Percentiles rank a stretch among this genome's conserved stretches.
Evolutionary conservation across 345 rosid species (phyloP).

Genomic region (Euphorbia peplus): DNA sequence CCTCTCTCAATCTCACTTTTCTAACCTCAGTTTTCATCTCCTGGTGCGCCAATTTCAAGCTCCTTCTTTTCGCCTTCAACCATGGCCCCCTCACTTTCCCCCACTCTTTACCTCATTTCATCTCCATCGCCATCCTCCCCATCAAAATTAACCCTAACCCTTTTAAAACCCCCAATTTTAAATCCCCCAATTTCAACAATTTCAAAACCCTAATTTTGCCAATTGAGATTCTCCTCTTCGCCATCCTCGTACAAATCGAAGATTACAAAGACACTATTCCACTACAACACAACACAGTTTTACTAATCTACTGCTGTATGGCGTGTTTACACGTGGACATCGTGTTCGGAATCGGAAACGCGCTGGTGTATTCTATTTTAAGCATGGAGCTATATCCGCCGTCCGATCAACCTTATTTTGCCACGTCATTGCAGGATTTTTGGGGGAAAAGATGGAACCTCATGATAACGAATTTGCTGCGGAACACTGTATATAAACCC

Average conservation of each 20-base stretch:
- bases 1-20: not conserved
- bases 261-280: no score
- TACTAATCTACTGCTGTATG: no score
- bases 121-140: constrained; percentile 4
- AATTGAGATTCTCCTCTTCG: constrained; percentile 17
- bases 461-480: constrained; percentile 48
- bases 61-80: constrained; percentile 14
- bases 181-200: no score
- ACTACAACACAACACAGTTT: no score
- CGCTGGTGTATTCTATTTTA: no score
- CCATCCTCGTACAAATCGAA: no score
- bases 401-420: constrained; percentile 51
- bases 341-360: no score
- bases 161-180: not conserved
- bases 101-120: not conserved
- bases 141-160: not conserved
- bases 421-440: constrained; percentile 77
- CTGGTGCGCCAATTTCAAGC: constrained; percentile 17
- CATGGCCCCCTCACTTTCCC: constrained; percentile 1
- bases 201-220: no score
- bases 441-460: constrained; percentile 84
- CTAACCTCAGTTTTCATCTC: not conserved
- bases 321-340: constrained; percentile 50
- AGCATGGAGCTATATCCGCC: constrained; percentile 23
- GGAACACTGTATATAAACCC: constrained; percentile 51